Conservation (phyloP, 495 filamentous ascomycete species). For the Hyaloscypha bicolor region DNA sequence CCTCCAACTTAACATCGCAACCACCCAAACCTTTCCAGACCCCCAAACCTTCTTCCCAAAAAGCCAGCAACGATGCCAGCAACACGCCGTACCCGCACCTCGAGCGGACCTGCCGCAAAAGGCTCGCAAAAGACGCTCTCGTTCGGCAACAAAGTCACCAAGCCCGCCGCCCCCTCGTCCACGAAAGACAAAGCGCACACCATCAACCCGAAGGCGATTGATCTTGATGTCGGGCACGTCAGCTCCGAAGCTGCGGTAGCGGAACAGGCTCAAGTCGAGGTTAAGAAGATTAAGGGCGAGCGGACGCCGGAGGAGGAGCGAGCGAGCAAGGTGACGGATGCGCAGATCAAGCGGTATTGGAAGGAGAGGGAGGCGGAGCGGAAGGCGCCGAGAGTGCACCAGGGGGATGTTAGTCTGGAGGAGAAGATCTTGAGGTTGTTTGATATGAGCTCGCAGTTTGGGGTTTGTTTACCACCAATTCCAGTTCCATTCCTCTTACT, state of each 20-base stretch:
- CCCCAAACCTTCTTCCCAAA: background rate
- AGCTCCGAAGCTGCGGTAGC: slow-evolving; percentile 29
- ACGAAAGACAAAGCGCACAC: slow-evolving; percentile 49
- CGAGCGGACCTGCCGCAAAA: slow-evolving; percentile 41
- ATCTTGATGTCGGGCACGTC: slow-evolving; percentile 26
- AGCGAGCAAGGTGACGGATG: slow-evolving; percentile 62
- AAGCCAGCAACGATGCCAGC: slow-evolving; percentile 60
- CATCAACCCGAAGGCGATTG: background rate
- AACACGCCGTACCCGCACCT: slow-evolving; percentile 59
- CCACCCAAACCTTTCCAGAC: background rate
- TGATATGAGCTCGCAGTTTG: slow-evolving; percentile 85
- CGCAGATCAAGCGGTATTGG: slow-evolving; percentile 76
- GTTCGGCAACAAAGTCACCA: slow-evolving; percentile 78
- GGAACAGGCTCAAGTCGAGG: slow-evolving; percentile 26
- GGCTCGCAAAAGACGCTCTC: slow-evolving; percentile 70
- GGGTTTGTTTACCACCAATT: slow-evolving; percentile 59
- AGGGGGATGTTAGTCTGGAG: slow-evolving; percentile 65
- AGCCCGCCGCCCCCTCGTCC: slow-evolving; percentile 54
- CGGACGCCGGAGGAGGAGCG: slow-evolving; percentile 42
- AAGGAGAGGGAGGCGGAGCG: slow-evolving; percentile 61
- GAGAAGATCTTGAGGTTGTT: slow-evolving; percentile 90
- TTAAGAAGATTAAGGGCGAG: slow-evolving; percentile 38
- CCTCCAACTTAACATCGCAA: slow-evolving; percentile 2
- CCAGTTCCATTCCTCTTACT: background rate
- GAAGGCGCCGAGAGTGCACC: slow-evolving; percentile 65